These are phyloP conservation scores for Zizania palustris DNA, from an alignment of 202 grass and related monocot species.

Conservation along the genomic window DNA sequence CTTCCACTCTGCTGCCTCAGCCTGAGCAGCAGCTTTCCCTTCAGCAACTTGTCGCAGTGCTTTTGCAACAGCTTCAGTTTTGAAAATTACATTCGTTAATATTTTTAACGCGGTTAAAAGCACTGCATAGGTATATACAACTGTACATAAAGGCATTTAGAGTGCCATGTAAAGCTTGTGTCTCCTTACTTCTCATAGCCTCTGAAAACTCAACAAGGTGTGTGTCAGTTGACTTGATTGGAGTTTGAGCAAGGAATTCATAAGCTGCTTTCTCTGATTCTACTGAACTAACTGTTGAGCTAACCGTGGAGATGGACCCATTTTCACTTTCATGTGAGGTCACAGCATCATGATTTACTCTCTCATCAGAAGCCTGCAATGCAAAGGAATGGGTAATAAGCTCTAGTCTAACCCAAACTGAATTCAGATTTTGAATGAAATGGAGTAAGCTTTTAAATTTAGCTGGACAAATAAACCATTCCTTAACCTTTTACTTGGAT, in stretches of 20 bases:
- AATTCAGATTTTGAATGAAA: slow-evolving; percentile 10
- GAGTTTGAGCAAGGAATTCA: slow-evolving; percentile 76
- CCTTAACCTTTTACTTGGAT: not conserved
- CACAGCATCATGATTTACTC: slow-evolving; percentile 39
- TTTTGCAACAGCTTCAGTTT: slow-evolving; percentile 85
- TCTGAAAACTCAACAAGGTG: slow-evolving; percentile 98
- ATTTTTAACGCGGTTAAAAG: slow-evolving; percentile 15
- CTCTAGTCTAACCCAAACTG: not conserved
- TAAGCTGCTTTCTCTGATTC: slow-evolving; percentile 71
- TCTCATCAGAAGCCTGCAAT: slow-evolving; percentile 59
- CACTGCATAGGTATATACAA: not conserved
- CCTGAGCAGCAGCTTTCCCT: slow-evolving; percentile 92
- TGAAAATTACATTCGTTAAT: slow-evolving; percentile 17
- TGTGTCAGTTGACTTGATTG: slow-evolving; percentile 82
- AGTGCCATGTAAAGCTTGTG: slow-evolving; percentile 33
- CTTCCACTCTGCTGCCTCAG: slow-evolving; percentile 86
- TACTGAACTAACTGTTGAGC: slow-evolving; percentile 48
- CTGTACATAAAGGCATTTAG: not conserved
- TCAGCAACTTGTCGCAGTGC: slow-evolving; percentile 83
- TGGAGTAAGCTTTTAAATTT: not conserved
- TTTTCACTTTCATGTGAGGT: slow-evolving; percentile 60
- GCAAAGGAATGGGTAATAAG: slow-evolving; percentile 1
- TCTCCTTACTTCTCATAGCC: slow-evolving; percentile 87
- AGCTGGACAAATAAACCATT: not conserved
- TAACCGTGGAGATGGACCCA: slow-evolving; percentile 53